A percentile compares a stretch with the other conserved stretches of the same genome.
Conservation (phyloP, 1,139 yeast species). For the Hanseniaspora uvarum region DNA sequence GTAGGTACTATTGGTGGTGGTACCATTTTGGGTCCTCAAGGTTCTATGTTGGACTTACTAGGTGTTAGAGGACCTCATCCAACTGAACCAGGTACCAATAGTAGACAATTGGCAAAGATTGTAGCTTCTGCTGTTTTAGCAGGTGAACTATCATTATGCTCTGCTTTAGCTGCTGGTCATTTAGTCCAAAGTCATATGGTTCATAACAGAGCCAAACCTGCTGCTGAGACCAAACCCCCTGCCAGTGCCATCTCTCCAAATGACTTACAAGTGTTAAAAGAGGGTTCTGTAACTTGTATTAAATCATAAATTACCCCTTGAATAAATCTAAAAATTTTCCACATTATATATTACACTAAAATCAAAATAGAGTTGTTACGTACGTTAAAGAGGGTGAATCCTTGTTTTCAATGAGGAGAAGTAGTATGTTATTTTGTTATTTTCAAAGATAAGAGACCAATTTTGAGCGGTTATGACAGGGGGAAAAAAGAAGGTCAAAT, state of each 20-base stretch:
- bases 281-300: constrained; percentile 65
- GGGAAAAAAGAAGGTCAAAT: too few species aligned
- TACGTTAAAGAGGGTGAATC: neutral
- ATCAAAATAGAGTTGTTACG: neutral
- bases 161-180: constrained; percentile 98
- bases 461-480: too few species aligned
- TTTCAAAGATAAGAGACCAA: neutral
- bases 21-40: constrained; percentile 92
- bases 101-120: constrained; percentile 86
- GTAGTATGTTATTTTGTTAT: too few species aligned
- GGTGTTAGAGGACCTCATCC: constrained; percentile 97
- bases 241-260: constrained; percentile 24
- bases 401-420: neutral
- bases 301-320: constrained; percentile 40
- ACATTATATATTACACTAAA: neutral
- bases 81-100: constrained; percentile 85
- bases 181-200: constrained; percentile 96
- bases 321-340: too few species aligned
- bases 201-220: constrained; percentile 59
- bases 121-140: constrained; percentile 94
- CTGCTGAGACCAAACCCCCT: constrained; percentile 11
- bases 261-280: constrained; percentile 49
- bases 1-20: constrained; percentile 99
- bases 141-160: constrained; percentile 85
- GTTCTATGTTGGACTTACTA: constrained; percentile 85